Conservation (phyloP, 192 early-diverging fungal species). For the Gryganskiella cystojenkinii region DNA sequence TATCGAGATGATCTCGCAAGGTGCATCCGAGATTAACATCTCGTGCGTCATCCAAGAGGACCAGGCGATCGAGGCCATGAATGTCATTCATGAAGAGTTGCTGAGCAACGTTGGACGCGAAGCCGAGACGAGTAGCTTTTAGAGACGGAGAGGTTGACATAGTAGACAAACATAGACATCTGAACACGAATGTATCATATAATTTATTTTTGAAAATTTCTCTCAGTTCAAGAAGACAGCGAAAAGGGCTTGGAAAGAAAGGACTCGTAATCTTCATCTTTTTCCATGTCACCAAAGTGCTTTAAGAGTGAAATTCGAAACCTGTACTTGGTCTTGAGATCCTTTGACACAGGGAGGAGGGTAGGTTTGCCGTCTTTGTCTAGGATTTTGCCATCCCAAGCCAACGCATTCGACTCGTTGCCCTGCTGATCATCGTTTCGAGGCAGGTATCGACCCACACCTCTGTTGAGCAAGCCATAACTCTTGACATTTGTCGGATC, state of each 20-base stretch:
- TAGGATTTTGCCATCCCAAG: background rate
- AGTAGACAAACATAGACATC: background rate
- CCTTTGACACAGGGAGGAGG: background rate
- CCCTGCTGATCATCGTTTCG: background rate
- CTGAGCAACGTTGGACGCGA: slow-evolving; percentile 36
- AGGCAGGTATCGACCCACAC: background rate
- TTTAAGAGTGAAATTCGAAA: slow-evolving; percentile 35
- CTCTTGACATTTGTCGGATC: slow-evolving; percentile 1
- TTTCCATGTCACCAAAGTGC: slow-evolving; percentile 27
- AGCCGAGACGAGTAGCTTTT: slow-evolving; percentile 10
- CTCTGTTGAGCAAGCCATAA: slow-evolving; percentile 2
- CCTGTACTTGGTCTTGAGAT: slow-evolving; percentile 5
- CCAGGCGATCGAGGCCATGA: slow-evolving; percentile 76
- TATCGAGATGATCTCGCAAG: slow-evolving; percentile 99
- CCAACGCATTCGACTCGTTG: background rate
- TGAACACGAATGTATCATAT: too few relatives aligned
- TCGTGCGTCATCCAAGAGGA: slow-evolving; percentile 90
- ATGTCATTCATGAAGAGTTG: slow-evolving; percentile 87
- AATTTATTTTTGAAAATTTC: too few relatives aligned
- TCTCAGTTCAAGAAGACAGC: background rate
- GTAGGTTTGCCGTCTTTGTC: background rate
- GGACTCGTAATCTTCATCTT: slow-evolving; percentile 37
- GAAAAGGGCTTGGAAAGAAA: background rate
- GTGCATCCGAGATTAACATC: slow-evolving; percentile 97
- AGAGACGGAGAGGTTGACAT: background rate